A percentile compares a stretch with the other conserved stretches of the same genome.
phyloP scores from a whole-genome alignment of 345 rosid genomes.

The Microcos paniculata region DNA sequence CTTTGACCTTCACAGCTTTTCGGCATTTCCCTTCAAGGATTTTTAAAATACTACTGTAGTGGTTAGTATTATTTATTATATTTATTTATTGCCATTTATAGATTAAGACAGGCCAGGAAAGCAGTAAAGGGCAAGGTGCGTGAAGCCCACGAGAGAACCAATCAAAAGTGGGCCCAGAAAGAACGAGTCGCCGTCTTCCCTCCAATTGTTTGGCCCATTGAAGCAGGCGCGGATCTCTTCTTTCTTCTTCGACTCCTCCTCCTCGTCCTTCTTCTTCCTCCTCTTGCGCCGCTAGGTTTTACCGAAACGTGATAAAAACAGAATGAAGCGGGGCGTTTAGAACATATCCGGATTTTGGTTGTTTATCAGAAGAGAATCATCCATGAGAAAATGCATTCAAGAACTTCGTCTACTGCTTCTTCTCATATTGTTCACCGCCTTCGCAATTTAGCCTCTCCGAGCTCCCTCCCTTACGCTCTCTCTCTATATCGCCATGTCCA shows the following conservation, averaged over 20 bases:
- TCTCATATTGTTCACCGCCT: not conserved
- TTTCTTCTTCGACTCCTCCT: not conserved
- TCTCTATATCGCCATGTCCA: slow-evolving; percentile 52
- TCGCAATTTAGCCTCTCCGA: slow-evolving; percentile 21
- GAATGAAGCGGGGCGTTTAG: not conserved
- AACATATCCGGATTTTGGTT: not conserved
- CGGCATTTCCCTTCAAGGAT: not conserved
- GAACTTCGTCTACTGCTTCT: not conserved
- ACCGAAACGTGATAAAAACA: not conserved
- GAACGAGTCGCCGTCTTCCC: no score
- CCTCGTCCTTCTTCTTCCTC: not conserved
- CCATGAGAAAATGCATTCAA: slow-evolving; percentile 55
- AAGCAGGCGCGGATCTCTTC: not conserved
- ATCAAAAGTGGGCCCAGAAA: not conserved
- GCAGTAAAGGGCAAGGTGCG: not conserved
- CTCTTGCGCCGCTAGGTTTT: not conserved
- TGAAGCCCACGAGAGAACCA: not conserved
- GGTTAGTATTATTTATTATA: no score
- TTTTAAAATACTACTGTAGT: no score
- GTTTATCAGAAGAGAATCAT: slow-evolving; percentile 4
- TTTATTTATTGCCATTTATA: no score
- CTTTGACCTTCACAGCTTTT: no score
- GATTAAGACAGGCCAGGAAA: no score
- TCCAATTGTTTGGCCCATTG: not conserved
- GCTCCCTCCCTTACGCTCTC: not conserved